A percentile compares a stretch with the other conserved stretches of the same genome.
Evolutionary conservation across 2,329 filamentous ascomycete genomes (phyloP).

Genomic region (Nemania sp.): DNA sequence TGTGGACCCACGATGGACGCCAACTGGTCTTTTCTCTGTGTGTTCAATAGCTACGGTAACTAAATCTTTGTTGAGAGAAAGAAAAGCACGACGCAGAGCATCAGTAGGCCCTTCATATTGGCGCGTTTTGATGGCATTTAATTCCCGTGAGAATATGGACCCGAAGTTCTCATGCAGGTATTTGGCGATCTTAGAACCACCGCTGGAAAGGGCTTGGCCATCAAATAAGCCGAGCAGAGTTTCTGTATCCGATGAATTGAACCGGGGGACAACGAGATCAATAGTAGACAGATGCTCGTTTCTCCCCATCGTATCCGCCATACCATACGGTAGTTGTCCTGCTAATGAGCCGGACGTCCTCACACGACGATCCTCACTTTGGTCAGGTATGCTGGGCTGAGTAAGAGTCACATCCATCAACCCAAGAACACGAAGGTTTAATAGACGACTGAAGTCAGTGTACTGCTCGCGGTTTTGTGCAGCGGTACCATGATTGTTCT

Average conservation of each 20-base stretch:
- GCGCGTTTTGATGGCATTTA: slow-evolving; percentile 77
- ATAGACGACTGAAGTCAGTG: slow-evolving; percentile 89
- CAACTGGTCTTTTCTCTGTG: slow-evolving; percentile 76
- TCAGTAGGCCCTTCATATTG: slow-evolving; percentile 81
- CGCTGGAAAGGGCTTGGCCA: slow-evolving; percentile 86
- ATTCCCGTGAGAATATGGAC: slow-evolving; percentile 82
- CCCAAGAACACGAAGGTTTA: slow-evolving; percentile 87
- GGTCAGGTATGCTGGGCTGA: slow-evolving; percentile 91
- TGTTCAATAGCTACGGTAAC: slow-evolving; percentile 85
- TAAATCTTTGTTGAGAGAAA: slow-evolving; percentile 92
- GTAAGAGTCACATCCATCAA: slow-evolving; percentile 98
- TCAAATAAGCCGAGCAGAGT: slow-evolving; percentile 96
- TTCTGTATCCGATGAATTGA: slow-evolving; percentile 90
- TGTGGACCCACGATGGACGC: slow-evolving; percentile 77
- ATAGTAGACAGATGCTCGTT: slow-evolving; percentile 96
- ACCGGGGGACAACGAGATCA: slow-evolving; percentile 92
- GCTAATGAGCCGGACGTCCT: slow-evolving; percentile 96
- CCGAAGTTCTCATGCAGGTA: slow-evolving; percentile 97
- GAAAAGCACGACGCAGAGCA: slow-evolving; percentile 86
- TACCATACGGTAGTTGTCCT: slow-evolving; percentile 91
- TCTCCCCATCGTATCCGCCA: slow-evolving; percentile 94
- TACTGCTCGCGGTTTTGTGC: slow-evolving; percentile 74
- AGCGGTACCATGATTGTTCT: slow-evolving; percentile 66
- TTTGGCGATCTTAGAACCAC: slow-evolving; percentile 95
- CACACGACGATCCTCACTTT: slow-evolving; percentile 94